Evolutionary conservation across 1,284 basidiomycete species (phyloP).

Genomic region (Crepidotus sp.): DNA sequence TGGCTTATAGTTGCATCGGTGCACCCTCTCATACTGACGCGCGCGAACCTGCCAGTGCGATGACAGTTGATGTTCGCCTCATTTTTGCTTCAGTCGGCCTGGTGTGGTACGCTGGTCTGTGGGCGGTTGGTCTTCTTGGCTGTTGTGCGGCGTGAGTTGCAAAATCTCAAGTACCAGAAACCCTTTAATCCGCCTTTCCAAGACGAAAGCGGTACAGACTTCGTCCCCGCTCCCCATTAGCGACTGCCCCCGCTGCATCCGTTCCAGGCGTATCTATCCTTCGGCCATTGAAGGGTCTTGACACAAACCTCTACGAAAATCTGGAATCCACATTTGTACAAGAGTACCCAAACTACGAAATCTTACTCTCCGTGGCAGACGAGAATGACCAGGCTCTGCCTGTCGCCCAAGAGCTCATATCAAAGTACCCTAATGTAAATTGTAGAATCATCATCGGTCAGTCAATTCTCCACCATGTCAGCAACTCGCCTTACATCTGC

Average conservation of each 20-base stretch:
- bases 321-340: conserved; percentile 85
- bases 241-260: conserved; percentile 39
- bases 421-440: conserved; percentile 66
- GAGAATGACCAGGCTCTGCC: conserved; percentile 75
- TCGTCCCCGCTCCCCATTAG: conserved; percentile 55
- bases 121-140: conserved; percentile 71
- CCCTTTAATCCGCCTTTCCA: conserved; percentile 13
- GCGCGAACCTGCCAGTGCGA: not conserved
- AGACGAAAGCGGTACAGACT: conserved; percentile 68
- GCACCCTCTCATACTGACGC: too few relatives aligned
- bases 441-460: conserved; percentile 70
- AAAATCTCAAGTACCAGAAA: conserved; percentile 2
- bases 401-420: conserved; percentile 68
- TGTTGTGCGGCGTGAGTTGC: conserved; percentile 67
- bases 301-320: conserved; percentile 89
- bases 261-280: conserved; percentile 87
- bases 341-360: conserved; percentile 83
- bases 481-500: not conserved
- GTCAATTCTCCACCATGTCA: conserved; percentile 20
- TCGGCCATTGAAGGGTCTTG: conserved; percentile 85
- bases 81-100: conserved; percentile 40
- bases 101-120: conserved; percentile 67
- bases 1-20: too few relatives aligned
- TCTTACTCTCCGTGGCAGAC: conserved; percentile 80
- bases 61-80: conserved; percentile 8